Percentiles rank a stretch among this genome's conserved stretches.
Conservation (phyloP, 352 stramenopile species). For the Phytophthora melonis region DNA sequence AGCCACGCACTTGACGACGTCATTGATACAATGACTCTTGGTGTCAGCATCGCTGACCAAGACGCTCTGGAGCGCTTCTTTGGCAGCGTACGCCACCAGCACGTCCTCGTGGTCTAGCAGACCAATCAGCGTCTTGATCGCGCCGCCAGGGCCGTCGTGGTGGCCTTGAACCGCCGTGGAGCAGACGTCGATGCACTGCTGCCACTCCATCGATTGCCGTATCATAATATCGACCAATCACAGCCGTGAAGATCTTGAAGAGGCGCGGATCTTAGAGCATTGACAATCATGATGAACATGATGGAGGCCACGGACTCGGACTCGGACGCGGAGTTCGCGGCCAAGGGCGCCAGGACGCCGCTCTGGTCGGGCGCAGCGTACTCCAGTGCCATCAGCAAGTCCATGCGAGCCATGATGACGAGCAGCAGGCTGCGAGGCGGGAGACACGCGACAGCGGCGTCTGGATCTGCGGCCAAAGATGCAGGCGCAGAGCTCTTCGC, state of each 20-base stretch:
- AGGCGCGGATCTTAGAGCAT: constrained; percentile 13
- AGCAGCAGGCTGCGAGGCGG: constrained; percentile 20
- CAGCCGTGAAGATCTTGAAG: constrained; percentile 42
- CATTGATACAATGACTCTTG: constrained; percentile 13
- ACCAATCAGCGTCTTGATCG: constrained; percentile 26
- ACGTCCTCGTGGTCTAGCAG: constrained; percentile 46
- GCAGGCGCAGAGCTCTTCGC: constrained; percentile 42
- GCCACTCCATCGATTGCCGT: constrained; percentile 20
- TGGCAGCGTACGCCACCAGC: constrained; percentile 52
- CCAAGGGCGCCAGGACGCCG: constrained; percentile 16
- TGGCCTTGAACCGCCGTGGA: constrained; percentile 14
- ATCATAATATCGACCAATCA: constrained; percentile 24
- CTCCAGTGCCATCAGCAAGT: constrained; percentile 59
- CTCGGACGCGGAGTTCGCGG: constrained; percentile 14
- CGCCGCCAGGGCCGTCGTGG: neutral
- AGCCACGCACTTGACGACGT: constrained; percentile 31
- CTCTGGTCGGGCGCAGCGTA: constrained; percentile 37
- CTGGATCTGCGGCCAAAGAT: constrained; percentile 13
- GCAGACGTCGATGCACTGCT: constrained; percentile 10
- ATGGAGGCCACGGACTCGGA: constrained; percentile 29
- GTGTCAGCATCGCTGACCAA: constrained; percentile 4
- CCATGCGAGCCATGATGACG: constrained; percentile 65
- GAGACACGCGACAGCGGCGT: neutral
- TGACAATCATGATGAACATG: constrained; percentile 35
- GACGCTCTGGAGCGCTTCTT: constrained; percentile 44